Base-by-base conservation (phyloP, 257 asterid species). In the Penstemon eatonii region DNA sequence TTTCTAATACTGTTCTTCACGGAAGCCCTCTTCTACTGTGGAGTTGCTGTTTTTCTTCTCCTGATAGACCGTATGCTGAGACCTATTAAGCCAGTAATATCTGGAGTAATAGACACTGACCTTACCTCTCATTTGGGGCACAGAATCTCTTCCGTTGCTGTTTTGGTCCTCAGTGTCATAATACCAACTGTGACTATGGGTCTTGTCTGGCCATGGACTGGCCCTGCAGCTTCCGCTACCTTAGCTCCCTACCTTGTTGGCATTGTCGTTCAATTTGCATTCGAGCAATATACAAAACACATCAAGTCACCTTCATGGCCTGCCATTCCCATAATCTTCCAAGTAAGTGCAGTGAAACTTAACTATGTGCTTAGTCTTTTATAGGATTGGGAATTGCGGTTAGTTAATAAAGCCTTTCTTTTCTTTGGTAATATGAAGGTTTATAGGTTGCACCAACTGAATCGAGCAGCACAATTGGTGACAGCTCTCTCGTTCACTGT, bases 141-240 rank as follows among this genome's bases (percentile, higher is more conserved):
- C 63, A 79, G 89, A 53, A 75, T 93, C 65, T 87, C 96, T 63
- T 87, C 94, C 33, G 96, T 87, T 73, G 83, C 91, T 53, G 84
- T 90, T 56, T 80, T 90, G 85, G 95, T 83, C 67, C 92, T 85
- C 44, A 90, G 95, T 73, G 85, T 93, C 54, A 66, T 80, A 55
- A 87, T 93, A 72, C 99, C 99, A 9, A 88, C 84, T 80, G 95
- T 87, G 66, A 90, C 99, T 4, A 90, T 90, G 96, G 99, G 97
- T 41, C 84, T 85, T 8, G 97, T 93, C 66, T 93, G 99, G 99
- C 97, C 99, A 45, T 93, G 97, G 99, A 93, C 99, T 3, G 99
- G 99, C 69, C 99, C 97, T 8, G 99, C 99, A 47, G 99, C 99
- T 83, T 93, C 97, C 66, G 97, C 99, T 65, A 89, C 99, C 63